A percentile compares a stretch with the other conserved stretches of the same genome.
phyloP scores from a whole-genome alignment of 2,329 filamentous ascomycete species.

The Myriosclerotinia curreyana region DNA sequence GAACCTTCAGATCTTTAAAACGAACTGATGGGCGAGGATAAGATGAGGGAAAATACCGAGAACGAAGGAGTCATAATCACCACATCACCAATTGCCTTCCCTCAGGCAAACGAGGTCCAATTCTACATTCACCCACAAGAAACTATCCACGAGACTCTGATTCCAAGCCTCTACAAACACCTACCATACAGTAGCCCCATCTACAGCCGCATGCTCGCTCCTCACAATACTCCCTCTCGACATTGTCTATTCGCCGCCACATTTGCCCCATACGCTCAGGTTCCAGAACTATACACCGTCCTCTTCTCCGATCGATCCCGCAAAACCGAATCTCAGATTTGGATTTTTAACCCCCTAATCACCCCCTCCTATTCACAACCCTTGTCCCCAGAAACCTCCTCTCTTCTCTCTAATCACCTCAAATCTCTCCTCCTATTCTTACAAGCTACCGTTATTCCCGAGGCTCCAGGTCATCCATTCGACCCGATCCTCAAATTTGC shows the following conservation, averaged over 20 bases:
- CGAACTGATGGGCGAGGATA: too few relatives aligned
- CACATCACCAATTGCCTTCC: neutral
- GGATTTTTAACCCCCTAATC: slow-evolving; percentile 36
- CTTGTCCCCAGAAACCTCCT: slow-evolving; percentile 21
- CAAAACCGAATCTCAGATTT: slow-evolving; percentile 36
- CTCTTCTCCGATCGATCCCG: slow-evolving; percentile 37
- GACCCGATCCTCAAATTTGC: slow-evolving; percentile 30
- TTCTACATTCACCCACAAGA: slow-evolving; percentile 29
- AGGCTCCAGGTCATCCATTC: slow-evolving; percentile 39
- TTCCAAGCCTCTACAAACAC: slow-evolving; percentile 28
- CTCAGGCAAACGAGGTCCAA: neutral
- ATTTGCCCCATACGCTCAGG: slow-evolving; percentile 23
- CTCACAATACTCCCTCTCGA: slow-evolving; percentile 32
- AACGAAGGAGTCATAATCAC: too few relatives aligned
- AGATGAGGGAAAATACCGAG: neutral
- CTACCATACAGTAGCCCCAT: slow-evolving; percentile 36
- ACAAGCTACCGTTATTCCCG: slow-evolving; percentile 28
- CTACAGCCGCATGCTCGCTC: slow-evolving; percentile 36
- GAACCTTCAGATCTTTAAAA: too few relatives aligned
- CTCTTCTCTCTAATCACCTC: slow-evolving; percentile 25
- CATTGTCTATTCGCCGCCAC: slow-evolving; percentile 38
- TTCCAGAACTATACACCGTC: slow-evolving; percentile 31
- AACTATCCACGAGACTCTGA: slow-evolving; percentile 28
- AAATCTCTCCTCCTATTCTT: slow-evolving; percentile 28
- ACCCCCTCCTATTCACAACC: slow-evolving; percentile 13